Evolutionary conservation across 345 rosid genomes (phyloP), one percentile per base, ranked within the genome.

Genomic region (Salix suchowensis): DNA sequence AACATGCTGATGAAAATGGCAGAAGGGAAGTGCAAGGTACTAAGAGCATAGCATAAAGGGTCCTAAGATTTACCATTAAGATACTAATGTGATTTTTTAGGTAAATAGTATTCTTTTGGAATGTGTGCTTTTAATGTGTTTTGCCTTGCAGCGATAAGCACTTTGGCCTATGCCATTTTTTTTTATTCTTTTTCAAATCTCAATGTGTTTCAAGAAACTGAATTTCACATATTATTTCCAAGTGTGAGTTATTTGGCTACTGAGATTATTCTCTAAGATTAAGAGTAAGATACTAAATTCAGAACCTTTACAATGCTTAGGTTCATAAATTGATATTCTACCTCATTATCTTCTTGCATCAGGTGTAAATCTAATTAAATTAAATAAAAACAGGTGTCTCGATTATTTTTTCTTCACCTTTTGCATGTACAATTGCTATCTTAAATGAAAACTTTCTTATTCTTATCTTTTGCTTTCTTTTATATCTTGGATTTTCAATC

Each of bases 1-100:
- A 96, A 89, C 82, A 84, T 96, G 99, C 90, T 96, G 85, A 92
- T 96, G 98, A 92, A 96, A 90, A 88, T 96, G 97, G 99, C 98
- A 77, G 99, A 93, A 87, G 99, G 99, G 77, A 96, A 88, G 55
- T 96, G 99, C 90, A 96, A 96, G 99, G 99, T 94, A 91, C 21
- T 11, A 8, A 76, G 71, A 70, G 62, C 42, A 62, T 74, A 36
- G 4, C 14, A 21, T 18, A 61, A 23, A 62, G 48, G 68, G 70
- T 61, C 55, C 40, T 62, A 8, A 32, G 68, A 65, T 74, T 75
- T 71, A 70, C 67, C 6, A 42, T 40, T 54, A 32, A 42, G 67
- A 55, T 65, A 50, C 50, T 46, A 23, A 8, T 67, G 65, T 80
- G 18, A 50, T 48, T 70, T 76, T 13, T 46, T 77, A 52, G 65